phyloP scores from a whole-genome alignment of 345 rosid genomes.

The Tarenaya hassleriana region DNA sequence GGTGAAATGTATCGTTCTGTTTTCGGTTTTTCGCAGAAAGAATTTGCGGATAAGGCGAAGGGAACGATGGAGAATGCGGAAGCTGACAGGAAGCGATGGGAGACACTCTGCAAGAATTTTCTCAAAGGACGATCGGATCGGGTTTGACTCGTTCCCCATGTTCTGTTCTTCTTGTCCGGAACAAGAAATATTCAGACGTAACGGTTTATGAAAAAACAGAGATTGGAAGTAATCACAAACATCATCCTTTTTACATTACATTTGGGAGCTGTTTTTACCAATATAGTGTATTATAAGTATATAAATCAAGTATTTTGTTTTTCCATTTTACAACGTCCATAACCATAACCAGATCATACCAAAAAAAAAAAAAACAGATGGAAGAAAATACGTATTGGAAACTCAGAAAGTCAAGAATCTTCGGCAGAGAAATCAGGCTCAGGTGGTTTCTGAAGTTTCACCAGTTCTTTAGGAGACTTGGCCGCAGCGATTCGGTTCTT shows the following conservation, averaged over 20 bases:
- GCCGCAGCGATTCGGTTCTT: slow-evolving; percentile 49
- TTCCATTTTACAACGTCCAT: too few species aligned
- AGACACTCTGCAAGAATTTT: slow-evolving; percentile 27
- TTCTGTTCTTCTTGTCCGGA: too few species aligned
- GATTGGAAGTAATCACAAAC: too few species aligned
- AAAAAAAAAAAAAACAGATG: too few species aligned
- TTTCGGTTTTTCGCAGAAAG: slow-evolving; percentile 17
- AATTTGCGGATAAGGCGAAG: slow-evolving; percentile 25
- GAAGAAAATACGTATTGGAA: too few species aligned
- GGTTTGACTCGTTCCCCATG: not conserved
- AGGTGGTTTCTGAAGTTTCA: slow-evolving; percentile 79
- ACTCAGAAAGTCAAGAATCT: slow-evolving; percentile 41
- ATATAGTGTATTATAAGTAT: too few species aligned
- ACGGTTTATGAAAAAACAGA: too few species aligned
- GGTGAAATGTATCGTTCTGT: not conserved
- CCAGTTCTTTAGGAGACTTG: slow-evolving; percentile 58
- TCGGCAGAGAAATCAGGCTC: slow-evolving; percentile 96
- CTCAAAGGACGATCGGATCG: slow-evolving; percentile 20
- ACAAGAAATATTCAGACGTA: too few species aligned
- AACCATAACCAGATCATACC: too few species aligned
- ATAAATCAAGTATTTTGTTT: too few species aligned
- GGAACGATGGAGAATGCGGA: slow-evolving; percentile 19
- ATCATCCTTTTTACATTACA: too few species aligned
- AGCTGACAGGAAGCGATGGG: slow-evolving; percentile 26
- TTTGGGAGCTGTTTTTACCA: too few species aligned